Evolutionary conservation across 73 alveolate genomes (phyloP).

Genomic region (Paramecium sexaurelia): DNA sequence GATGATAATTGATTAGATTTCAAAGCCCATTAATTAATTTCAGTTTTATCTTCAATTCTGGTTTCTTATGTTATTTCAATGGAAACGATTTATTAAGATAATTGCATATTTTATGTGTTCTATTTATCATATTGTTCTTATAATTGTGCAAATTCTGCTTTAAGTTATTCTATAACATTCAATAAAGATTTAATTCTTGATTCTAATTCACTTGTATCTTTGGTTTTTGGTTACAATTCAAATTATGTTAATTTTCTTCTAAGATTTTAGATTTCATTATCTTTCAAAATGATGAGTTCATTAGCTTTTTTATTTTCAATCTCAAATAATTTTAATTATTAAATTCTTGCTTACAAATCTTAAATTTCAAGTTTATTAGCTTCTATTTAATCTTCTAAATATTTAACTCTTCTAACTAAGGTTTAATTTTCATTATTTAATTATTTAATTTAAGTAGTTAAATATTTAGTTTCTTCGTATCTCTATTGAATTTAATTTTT

Average conservation of each 20-base stretch:
- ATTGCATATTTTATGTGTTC: neutral
- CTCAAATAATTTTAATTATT: conserved; percentile 22
- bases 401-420: conserved; percentile 20
- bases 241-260: conserved; percentile 26
- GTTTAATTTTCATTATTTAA: neutral
- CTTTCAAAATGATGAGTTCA: conserved; percentile 10
- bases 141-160: neutral
- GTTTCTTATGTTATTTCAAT: conserved; percentile 29
- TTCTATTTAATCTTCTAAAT: neutral
- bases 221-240: conserved; percentile 24
- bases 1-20: neutral
- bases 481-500: neutral
- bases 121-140: conserved; percentile 19
- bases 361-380: conserved; percentile 13
- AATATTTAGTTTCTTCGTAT: conserved; percentile 30
- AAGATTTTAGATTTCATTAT: conserved; percentile 8
- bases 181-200: neutral
- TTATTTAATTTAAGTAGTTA: neutral
- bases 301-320: conserved; percentile 22
- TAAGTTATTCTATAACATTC: neutral
- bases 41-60: neutral
- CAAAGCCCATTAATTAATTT: neutral
- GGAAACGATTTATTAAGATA: neutral
- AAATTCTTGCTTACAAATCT: conserved; percentile 9
- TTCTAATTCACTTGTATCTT: conserved; percentile 33